phyloP scores from a whole-genome alignment of 352 stramenopile species.

The Phytophthora quininea region DNA sequence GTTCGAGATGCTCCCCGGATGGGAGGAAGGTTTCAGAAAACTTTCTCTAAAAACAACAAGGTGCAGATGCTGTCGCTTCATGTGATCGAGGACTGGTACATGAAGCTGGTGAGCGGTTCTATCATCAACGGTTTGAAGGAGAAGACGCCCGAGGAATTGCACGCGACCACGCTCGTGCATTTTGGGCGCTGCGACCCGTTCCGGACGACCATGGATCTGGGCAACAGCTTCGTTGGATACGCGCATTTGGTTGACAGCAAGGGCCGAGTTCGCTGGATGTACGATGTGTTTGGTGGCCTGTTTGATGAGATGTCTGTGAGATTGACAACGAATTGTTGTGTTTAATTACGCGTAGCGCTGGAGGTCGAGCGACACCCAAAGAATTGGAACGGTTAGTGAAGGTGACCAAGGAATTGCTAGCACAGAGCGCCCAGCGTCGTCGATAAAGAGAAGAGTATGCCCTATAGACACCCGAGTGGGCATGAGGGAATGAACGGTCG shows the following conservation, averaged over 20 bases:
- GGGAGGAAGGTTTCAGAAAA: slow-evolving; percentile 67
- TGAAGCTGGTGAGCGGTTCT: slow-evolving; percentile 77
- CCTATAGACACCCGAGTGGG: slow-evolving; percentile 1
- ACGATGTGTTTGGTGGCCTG: slow-evolving; percentile 26
- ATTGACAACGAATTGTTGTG: slow-evolving; percentile 15
- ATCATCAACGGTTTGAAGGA: slow-evolving; percentile 68
- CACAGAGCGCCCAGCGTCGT: slow-evolving; percentile 45
- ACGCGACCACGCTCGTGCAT: slow-evolving; percentile 63
- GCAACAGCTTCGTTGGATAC: slow-evolving; percentile 91
- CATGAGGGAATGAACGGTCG: slow-evolving; percentile 12
- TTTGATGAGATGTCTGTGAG: background rate
- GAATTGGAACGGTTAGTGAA: slow-evolving; percentile 68
- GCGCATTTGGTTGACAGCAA: slow-evolving; percentile 81
- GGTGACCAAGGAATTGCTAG: slow-evolving; percentile 62
- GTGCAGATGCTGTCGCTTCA: slow-evolving; percentile 79
- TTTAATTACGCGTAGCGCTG: slow-evolving; percentile 49
- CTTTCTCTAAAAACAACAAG: slow-evolving; percentile 37
- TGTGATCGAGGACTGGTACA: slow-evolving; percentile 91
- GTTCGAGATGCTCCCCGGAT: slow-evolving; percentile 79
- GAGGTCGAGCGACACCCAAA: slow-evolving; percentile 59
- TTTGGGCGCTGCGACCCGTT: slow-evolving; percentile 87
- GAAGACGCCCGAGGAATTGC: slow-evolving; percentile 51
- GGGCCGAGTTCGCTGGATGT: slow-evolving; percentile 88
- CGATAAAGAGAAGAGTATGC: slow-evolving; percentile 17
- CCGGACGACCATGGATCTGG: slow-evolving; percentile 74